Evolutionary conservation across 768 basidiomycete species (phyloP).

Genomic region (Leccinum incarnatum): DNA sequence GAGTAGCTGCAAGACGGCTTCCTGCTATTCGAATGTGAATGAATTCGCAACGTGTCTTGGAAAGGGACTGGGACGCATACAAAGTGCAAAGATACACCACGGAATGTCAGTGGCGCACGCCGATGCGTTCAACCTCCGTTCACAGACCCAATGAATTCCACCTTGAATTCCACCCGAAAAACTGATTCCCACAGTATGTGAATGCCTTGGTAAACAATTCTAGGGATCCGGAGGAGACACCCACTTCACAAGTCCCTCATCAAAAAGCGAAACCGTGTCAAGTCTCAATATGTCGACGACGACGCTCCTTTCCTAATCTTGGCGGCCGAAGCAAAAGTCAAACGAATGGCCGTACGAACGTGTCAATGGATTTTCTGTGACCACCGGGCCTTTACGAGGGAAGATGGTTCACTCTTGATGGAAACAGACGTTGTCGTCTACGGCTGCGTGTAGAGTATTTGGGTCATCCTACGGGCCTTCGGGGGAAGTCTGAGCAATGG

Average conservation of each 20-base stretch:
- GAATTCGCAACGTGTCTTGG: not conserved
- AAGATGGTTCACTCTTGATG: not conserved
- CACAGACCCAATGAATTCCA: not conserved
- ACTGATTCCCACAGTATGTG: not conserved
- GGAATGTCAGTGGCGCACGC: not conserved
- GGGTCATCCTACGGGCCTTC: not conserved
- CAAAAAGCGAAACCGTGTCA: not conserved
- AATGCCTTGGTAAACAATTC: too few species aligned
- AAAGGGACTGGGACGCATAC: not conserved
- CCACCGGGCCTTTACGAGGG: constrained; percentile 19
- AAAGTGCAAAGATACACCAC: not conserved
- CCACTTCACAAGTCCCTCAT: not conserved
- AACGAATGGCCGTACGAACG: not conserved
- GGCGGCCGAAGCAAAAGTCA: constrained; percentile 39
- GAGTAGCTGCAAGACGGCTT: constrained; percentile 1
- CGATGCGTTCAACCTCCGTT: not conserved
- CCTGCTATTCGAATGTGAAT: not conserved
- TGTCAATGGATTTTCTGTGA: not conserved
- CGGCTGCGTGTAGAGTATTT: constrained; percentile 27
- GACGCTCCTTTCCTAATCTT: constrained; percentile 12
- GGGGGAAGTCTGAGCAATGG: not conserved
- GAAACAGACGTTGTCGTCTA: constrained; percentile 37
- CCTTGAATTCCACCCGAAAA: too few species aligned
- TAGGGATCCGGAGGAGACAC: too few species aligned
- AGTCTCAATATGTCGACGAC: not conserved